Conservation (phyloP, 1,139 yeast genomes). For the Hemisphaericaspora subhashii region DNA sequence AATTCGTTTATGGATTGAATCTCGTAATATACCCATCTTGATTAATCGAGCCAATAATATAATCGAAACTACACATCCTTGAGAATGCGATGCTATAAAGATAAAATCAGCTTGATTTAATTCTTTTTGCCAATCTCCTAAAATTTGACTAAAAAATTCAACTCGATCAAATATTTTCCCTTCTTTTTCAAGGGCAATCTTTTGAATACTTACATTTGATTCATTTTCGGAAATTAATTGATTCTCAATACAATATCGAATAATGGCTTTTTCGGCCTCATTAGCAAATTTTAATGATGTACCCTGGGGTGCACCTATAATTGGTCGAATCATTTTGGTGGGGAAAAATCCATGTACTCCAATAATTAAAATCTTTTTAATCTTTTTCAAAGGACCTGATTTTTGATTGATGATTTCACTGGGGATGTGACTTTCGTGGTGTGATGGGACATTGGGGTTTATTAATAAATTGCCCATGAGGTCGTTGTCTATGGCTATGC, state of each 20-base stretch:
- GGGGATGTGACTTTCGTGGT: slow-evolving; percentile 4
- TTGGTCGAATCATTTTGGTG: slow-evolving; percentile 74
- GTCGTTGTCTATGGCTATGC: slow-evolving; percentile 43
- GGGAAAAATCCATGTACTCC: slow-evolving; percentile 98
- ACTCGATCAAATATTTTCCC: slow-evolving; percentile 88
- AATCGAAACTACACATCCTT: slow-evolving; percentile 91
- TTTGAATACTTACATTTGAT: slow-evolving; percentile 64
- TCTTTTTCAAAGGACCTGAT: slow-evolving; percentile 33
- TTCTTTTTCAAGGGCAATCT: slow-evolving; percentile 90
- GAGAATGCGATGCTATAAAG: slow-evolving; percentile 90
- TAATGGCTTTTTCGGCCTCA: slow-evolving; percentile 79
- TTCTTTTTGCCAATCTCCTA: slow-evolving; percentile 70
- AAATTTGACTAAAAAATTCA: slow-evolving; percentile 69
- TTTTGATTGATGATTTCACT: slow-evolving; percentile 30
- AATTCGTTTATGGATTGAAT: slow-evolving; percentile 50
- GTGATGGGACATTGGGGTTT: slow-evolving; percentile 22
- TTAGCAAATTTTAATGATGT: slow-evolving; percentile 84
- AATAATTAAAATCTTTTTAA: slow-evolving; percentile 65
- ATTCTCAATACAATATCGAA: slow-evolving; percentile 68
- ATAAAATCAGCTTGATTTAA: slow-evolving; percentile 78
- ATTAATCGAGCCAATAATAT: slow-evolving; percentile 72
- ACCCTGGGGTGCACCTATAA: slow-evolving; percentile 92
- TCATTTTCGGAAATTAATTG: slow-evolving; percentile 40
- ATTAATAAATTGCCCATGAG: slow-evolving; percentile 47
- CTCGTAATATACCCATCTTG: slow-evolving; percentile 62